These are phyloP conservation scores for Nakazawaea ishiwadae DNA, from an alignment of 805 yeast species.

Conservation along the genomic window DNA sequence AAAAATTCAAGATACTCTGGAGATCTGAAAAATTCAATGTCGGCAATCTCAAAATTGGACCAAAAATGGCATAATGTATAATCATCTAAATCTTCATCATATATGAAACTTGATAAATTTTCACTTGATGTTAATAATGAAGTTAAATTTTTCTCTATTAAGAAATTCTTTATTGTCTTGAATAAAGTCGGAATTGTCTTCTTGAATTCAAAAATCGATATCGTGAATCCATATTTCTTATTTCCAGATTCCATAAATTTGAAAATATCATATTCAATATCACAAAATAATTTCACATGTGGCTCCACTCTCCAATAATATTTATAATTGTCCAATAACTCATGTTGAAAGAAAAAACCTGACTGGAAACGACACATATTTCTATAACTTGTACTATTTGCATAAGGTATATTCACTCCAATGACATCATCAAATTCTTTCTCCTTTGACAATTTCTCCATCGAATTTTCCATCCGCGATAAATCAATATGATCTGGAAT, in stretches of 20 bases:
- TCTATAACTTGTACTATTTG: slow-evolving; percentile 34
- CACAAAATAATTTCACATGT: slow-evolving; percentile 55
- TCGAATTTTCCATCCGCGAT: slow-evolving; percentile 36
- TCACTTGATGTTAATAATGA: background rate
- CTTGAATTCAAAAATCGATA: slow-evolving; percentile 60
- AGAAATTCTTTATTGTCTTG: slow-evolving; percentile 4
- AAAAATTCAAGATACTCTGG: slow-evolving; percentile 55
- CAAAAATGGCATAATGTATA: slow-evolving; percentile 80
- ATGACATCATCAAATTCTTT: slow-evolving; percentile 7
- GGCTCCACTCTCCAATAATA: slow-evolving; percentile 82
- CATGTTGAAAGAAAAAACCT: slow-evolving; percentile 56
- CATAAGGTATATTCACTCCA: slow-evolving; percentile 23
- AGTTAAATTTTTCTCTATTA: background rate
- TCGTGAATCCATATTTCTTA: slow-evolving; percentile 61
- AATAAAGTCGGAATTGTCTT: slow-evolving; percentile 48
- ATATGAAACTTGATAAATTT: slow-evolving; percentile 7
- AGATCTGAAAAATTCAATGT: slow-evolving; percentile 59
- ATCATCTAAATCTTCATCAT: slow-evolving; percentile 6
- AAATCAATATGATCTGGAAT: slow-evolving; percentile 58
- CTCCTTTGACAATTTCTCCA: slow-evolving; percentile 34
- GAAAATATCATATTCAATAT: slow-evolving; percentile 60
- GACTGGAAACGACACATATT: slow-evolving; percentile 44
- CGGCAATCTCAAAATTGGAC: slow-evolving; percentile 76
- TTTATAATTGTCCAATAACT: slow-evolving; percentile 48
- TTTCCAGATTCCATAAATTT: slow-evolving; percentile 46